phyloP scores from a whole-genome alignment of 2,329 filamentous ascomycete genomes.

The Ophiostoma australiae region DNA sequence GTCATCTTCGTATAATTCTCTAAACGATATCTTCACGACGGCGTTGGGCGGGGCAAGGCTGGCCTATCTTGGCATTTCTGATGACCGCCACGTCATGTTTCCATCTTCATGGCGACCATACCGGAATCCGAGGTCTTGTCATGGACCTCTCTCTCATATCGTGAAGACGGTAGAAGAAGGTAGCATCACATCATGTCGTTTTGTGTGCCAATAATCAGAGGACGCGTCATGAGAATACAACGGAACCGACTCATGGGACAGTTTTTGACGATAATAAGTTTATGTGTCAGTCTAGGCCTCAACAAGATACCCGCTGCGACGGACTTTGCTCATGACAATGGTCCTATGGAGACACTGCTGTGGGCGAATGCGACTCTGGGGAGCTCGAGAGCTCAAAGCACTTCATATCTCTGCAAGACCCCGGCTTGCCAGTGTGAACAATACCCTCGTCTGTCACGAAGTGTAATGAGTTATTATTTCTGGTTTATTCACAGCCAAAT shows the following conservation, averaged over 20 bases:
- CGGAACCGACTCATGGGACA: background rate
- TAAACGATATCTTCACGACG: slow-evolving; percentile 3
- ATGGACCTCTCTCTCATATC: background rate
- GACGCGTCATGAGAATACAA: slow-evolving; percentile 8
- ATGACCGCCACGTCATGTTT: background rate
- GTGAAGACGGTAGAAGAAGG: background rate
- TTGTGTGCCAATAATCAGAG: background rate
- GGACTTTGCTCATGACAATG: background rate
- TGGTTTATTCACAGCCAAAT: too few species aligned
- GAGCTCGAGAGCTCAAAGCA: background rate
- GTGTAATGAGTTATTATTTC: background rate
- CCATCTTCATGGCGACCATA: slow-evolving; percentile 1
- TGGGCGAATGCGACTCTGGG: background rate
- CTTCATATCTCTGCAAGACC: background rate
- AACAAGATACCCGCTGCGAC: background rate
- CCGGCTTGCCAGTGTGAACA: background rate
- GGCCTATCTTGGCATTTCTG: background rate
- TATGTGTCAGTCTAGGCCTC: background rate
- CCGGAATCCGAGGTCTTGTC: background rate
- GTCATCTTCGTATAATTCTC: background rate
- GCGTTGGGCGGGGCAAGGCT: background rate
- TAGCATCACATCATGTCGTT: background rate
- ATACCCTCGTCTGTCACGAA: background rate
- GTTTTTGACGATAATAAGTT: background rate
- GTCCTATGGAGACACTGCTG: background rate